These are phyloP conservation scores for Tolypocladium nubicola DNA, from an alignment of 2,329 filamentous ascomycete species.

Conservation along the genomic window DNA sequence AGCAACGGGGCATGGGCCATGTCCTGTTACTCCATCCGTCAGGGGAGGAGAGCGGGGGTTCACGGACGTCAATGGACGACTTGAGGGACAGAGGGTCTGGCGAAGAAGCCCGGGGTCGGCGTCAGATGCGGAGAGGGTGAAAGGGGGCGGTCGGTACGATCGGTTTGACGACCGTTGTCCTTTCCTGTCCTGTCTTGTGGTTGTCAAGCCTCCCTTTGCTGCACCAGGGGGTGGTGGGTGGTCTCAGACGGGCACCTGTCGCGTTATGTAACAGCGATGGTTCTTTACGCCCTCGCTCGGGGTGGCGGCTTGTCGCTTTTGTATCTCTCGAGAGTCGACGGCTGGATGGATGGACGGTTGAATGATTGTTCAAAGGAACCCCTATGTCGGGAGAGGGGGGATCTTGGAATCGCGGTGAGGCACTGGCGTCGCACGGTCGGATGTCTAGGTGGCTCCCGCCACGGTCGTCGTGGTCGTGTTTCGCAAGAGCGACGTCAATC, in stretches of 20 bases:
- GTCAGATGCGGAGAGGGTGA: slow-evolving; percentile 1
- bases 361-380: background rate
- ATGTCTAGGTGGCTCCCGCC: slow-evolving; percentile 1
- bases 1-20: slow-evolving; percentile 52
- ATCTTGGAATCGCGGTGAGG: background rate
- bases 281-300: background rate
- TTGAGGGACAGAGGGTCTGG: background rate
- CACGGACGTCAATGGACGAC: background rate
- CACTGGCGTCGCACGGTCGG: background rate
- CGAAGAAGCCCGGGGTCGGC: background rate
- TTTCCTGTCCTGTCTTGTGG: slow-evolving; percentile 1
- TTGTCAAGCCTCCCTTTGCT: slow-evolving; percentile 5
- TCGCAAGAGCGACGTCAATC: background rate
- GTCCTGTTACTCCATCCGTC: slow-evolving; percentile 33
- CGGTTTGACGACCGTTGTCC: slow-evolving; percentile 1
- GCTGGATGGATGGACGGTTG: background rate
- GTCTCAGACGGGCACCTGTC: slow-evolving; percentile 6
- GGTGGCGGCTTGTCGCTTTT: background rate
- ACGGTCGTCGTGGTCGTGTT: background rate
- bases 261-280: slow-evolving; percentile 7
- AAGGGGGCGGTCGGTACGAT: background rate
- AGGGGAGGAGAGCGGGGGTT: slow-evolving; percentile 4
- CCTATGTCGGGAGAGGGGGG: background rate
- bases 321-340: background rate
- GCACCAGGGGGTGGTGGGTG: slow-evolving; percentile 1